These are phyloP conservation scores for Cladorrhinum sp. DNA, from an alignment of 2,329 filamentous ascomycete genomes.

Conservation along the genomic window DNA sequence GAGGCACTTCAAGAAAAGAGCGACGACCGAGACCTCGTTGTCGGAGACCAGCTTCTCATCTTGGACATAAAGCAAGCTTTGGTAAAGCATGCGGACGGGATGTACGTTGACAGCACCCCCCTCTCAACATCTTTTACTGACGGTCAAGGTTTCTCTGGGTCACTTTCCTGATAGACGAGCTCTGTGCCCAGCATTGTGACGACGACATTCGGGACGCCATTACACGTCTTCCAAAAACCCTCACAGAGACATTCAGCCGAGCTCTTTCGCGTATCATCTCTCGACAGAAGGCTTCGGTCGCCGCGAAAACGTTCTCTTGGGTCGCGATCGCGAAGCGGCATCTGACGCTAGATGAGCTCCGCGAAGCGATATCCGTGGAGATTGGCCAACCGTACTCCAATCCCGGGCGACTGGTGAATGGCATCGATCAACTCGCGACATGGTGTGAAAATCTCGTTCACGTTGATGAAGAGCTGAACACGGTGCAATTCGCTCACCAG, in stretches of 20 bases:
- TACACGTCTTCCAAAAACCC: slow-evolving; percentile 30
- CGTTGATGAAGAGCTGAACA: slow-evolving; percentile 31
- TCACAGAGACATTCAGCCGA: slow-evolving; percentile 32
- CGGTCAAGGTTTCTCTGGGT: slow-evolving; percentile 40
- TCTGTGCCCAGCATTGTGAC: slow-evolving; percentile 34
- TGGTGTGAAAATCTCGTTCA: slow-evolving; percentile 37
- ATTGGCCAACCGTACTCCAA: slow-evolving; percentile 29
- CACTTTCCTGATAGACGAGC: slow-evolving; percentile 35
- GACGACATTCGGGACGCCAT: slow-evolving; percentile 33
- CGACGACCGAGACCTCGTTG: slow-evolving; percentile 17
- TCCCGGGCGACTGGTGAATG: slow-evolving; percentile 28
- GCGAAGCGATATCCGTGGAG: slow-evolving; percentile 37
- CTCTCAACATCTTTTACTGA: neutral
- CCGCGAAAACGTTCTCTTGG: slow-evolving; percentile 33
- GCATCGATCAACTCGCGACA: slow-evolving; percentile 28
- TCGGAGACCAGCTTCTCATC: slow-evolving; percentile 22
- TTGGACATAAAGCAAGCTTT: slow-evolving; percentile 31
- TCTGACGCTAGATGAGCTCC: slow-evolving; percentile 36
- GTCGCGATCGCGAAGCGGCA: slow-evolving; percentile 33
- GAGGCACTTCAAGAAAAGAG: slow-evolving; percentile 2
- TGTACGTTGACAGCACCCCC: slow-evolving; percentile 29
- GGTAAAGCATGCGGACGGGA: slow-evolving; percentile 32
- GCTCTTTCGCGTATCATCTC: slow-evolving; percentile 28
- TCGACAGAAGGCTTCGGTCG: slow-evolving; percentile 21
- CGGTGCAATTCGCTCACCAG: slow-evolving; percentile 36